A percentile compares a stretch with the other conserved stretches of the same genome.
These are phyloP conservation scores for Fomitopsis schrenkii DNA, from an alignment of 1,284 basidiomycete species.

Conservation along the genomic window DNA sequence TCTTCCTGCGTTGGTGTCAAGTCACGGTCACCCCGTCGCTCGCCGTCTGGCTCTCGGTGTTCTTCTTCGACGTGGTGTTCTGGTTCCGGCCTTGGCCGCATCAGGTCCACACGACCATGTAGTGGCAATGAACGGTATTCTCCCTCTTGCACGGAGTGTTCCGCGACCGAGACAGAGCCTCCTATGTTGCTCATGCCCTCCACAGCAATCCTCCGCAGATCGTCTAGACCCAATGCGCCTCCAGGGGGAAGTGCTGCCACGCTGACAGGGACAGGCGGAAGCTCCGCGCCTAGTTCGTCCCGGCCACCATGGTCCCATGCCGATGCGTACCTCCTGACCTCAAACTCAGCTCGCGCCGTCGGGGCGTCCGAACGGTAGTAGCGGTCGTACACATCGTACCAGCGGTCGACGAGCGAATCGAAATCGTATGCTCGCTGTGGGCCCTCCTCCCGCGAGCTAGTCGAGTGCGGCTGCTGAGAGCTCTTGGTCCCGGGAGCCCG, in stretches of 20 bases:
- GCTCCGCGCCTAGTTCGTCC: conserved; percentile 26
- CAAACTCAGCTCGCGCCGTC: conserved; percentile 48
- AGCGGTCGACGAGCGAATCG: conserved; percentile 77
- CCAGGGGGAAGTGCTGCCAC: conserved; percentile 17
- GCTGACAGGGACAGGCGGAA: conserved; percentile 18
- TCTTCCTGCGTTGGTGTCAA: conserved; percentile 17
- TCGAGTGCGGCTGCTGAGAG: conserved; percentile 23
- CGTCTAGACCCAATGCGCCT: conserved; percentile 55
- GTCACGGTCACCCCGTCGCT: conserved; percentile 1
- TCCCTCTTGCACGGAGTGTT: conserved; percentile 43
- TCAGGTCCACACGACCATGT: conserved; percentile 82
- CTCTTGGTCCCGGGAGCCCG: conserved; percentile 52
- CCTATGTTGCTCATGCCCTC: conserved; percentile 42
- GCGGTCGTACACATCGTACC: conserved; percentile 88
- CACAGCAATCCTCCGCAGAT: conserved; percentile 64
- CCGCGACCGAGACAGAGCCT: conserved; percentile 4
- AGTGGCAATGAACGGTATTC: conserved; percentile 78
- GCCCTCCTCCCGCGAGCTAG: conserved; percentile 20
- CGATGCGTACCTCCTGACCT: conserved; percentile 65
- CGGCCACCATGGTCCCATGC: conserved; percentile 62
- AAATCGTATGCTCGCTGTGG: conserved; percentile 63
- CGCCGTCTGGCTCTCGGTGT: not conserved
- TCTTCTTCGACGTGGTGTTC: conserved; percentile 4
- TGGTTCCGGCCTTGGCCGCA: conserved; percentile 53
- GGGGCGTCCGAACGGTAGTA: conserved; percentile 64